Evolutionary conservation across 2,329 filamentous ascomycete genomes (phyloP).

Genomic region (Aureobasidium uvarum): DNA sequence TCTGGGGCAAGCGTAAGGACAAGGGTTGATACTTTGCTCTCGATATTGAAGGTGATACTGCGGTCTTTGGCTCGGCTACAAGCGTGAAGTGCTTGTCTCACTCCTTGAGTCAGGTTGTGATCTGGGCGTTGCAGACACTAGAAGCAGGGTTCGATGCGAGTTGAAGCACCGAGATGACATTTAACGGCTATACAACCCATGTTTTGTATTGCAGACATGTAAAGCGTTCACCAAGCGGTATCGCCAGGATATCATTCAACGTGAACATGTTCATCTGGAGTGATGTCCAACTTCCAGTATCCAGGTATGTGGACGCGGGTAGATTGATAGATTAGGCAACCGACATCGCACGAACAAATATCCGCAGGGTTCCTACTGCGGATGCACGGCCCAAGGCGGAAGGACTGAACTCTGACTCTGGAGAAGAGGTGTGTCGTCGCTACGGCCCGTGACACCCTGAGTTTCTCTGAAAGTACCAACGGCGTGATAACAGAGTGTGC

Average conservation of each 20-base stretch:
- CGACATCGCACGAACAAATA: neutral
- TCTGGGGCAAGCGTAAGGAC: neutral
- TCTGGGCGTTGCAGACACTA: neutral
- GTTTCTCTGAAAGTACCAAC: neutral
- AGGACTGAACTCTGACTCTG: neutral
- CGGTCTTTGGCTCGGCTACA: neutral
- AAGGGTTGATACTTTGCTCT: neutral
- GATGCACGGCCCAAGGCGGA: neutral
- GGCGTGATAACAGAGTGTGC: too few species aligned
- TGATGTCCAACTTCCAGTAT: neutral
- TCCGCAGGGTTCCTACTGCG: neutral
- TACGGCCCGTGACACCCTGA: neutral
- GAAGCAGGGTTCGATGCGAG: neutral
- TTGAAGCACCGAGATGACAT: neutral
- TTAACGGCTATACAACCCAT: neutral
- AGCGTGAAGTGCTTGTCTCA: constrained; percentile 14
- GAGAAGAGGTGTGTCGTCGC: neutral
- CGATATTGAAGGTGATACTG: constrained; percentile 11
- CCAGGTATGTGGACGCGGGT: neutral
- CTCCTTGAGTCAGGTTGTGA: constrained; percentile 17
- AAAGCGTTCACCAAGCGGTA: neutral
- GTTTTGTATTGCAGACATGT: neutral
- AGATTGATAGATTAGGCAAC: neutral
- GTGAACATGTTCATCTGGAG: neutral
- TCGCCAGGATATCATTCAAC: neutral